These are phyloP conservation scores for Lipomyces yamanashiensis DNA, from an alignment of 805 yeast genomes.

Conservation along the genomic window DNA sequence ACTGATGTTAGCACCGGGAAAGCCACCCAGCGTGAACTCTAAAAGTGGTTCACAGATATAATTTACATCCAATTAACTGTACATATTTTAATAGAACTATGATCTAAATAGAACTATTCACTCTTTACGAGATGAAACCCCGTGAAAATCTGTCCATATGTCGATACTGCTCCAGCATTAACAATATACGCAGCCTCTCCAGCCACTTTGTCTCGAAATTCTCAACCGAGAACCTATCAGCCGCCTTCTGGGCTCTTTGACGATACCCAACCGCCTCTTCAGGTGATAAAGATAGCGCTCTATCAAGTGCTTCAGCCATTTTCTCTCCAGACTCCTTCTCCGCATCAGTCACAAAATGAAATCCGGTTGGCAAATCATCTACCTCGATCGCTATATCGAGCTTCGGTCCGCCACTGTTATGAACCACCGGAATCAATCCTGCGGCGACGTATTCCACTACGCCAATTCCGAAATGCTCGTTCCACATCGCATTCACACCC, in stretches of 20 bases:
- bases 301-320: conserved; percentile 56
- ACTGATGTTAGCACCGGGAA: neutral
- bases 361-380: conserved; percentile 66
- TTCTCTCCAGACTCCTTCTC: conserved; percentile 50
- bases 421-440: conserved; percentile 86
- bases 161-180: conserved; percentile 30
- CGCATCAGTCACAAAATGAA: conserved; percentile 72
- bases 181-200: conserved; percentile 27
- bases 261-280: conserved; percentile 51
- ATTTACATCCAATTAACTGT: neutral
- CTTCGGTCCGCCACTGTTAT: conserved; percentile 94
- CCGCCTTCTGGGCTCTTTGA: conserved; percentile 47
- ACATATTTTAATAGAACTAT: neutral
- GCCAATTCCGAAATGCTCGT: conserved; percentile 98
- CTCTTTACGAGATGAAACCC: conserved; percentile 18
- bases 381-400: conserved; percentile 73
- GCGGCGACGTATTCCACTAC: conserved; percentile 90
- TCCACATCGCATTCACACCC: conserved; percentile 98
- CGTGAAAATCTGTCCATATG: conserved; percentile 27
- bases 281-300: conserved; percentile 50
- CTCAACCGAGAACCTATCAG: conserved; percentile 64
- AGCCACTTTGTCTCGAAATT: conserved; percentile 62
- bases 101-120: neutral
- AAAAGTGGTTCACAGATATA: neutral
- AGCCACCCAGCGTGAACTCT: neutral